Evolutionary conservation across 1,284 basidiomycete species (phyloP).

Genomic region (Amylostereum chailletii): DNA sequence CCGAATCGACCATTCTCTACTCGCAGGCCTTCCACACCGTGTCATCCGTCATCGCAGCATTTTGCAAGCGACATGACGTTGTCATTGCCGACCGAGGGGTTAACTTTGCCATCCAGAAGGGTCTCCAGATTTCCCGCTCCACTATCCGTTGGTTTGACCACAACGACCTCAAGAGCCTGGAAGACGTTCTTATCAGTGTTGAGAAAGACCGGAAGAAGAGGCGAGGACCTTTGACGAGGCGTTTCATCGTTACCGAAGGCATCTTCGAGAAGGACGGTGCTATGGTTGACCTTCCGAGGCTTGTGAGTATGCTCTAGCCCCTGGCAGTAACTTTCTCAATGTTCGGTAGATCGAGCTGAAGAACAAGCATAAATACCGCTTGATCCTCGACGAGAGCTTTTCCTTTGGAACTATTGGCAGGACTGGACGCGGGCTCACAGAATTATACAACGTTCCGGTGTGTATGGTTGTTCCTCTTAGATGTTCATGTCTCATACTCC

Average conservation of each 20-base stretch:
- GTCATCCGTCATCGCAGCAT: constrained; percentile 93
- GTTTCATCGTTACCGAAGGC: constrained; percentile 97
- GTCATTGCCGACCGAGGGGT: constrained; percentile 96
- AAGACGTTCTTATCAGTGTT: constrained; percentile 77
- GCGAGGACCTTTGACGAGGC: constrained; percentile 73
- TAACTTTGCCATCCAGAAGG: constrained; percentile 95
- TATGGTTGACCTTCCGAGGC: constrained; percentile 84
- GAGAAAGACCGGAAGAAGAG: constrained; percentile 87
- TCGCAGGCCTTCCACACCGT: constrained; percentile 91
- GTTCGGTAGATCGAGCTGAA: constrained; percentile 79
- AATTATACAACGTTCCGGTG: constrained; percentile 89
- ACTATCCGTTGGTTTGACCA: constrained; percentile 96
- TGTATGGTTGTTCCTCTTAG: constrained; percentile 4
- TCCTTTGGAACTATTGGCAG: constrained; percentile 91
- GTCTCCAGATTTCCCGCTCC: constrained; percentile 92
- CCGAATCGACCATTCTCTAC: constrained; percentile 88
- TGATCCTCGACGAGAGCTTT: constrained; percentile 91
- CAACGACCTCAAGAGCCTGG: constrained; percentile 87
- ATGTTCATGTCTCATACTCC: background rate
- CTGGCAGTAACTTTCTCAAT: background rate
- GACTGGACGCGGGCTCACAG: constrained; percentile 91
- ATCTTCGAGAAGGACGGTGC: constrained; percentile 94
- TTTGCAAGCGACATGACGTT: constrained; percentile 96
- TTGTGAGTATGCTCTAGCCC: constrained; percentile 46
- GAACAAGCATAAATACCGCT: constrained; percentile 90